phyloP scores from a whole-genome alignment of 345 rosid genomes.

The Laguncularia racemosa region DNA sequence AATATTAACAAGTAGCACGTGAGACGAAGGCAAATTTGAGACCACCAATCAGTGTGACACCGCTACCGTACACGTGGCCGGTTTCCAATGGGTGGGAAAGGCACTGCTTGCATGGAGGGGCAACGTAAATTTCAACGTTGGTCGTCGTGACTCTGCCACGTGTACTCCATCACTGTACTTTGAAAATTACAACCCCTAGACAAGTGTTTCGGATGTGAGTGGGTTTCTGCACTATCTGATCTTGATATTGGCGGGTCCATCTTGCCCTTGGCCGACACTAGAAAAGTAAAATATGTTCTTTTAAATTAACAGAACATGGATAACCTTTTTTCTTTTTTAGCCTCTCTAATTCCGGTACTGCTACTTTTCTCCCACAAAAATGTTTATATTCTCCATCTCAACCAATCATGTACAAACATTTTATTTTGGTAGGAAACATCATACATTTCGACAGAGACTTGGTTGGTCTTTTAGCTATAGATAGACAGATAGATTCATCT shows the following conservation, averaged over 20 bases:
- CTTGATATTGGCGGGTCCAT: constrained; percentile 25
- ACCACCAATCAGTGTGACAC: neutral
- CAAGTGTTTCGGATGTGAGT: constrained; percentile 18
- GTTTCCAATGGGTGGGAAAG: neutral
- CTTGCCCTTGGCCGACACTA: constrained; percentile 36
- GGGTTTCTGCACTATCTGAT: constrained; percentile 15
- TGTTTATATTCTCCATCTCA: too few species aligned
- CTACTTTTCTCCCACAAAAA: too few species aligned
- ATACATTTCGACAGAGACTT: too few species aligned
- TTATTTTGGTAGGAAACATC: too few species aligned
- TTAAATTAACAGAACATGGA: too few species aligned
- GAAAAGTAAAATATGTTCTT: neutral
- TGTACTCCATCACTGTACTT: neutral
- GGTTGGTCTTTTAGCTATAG: too few species aligned
- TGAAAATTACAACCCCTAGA: constrained; percentile 6
- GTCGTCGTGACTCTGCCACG: constrained; percentile 14
- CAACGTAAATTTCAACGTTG: constrained; percentile 7
- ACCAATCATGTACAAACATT: too few species aligned
- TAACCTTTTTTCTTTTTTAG: too few species aligned
- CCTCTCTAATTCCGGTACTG: too few species aligned
- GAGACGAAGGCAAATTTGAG: constrained; percentile 35
- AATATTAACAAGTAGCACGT: constrained; percentile 14
- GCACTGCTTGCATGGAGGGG: constrained; percentile 19
- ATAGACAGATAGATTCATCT: too few species aligned
- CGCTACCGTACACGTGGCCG: constrained; percentile 25